Percentiles rank a stretch among this genome's conserved stretches.
Conservation (phyloP, 345 rosid genomes). For the Acer campestre region DNA sequence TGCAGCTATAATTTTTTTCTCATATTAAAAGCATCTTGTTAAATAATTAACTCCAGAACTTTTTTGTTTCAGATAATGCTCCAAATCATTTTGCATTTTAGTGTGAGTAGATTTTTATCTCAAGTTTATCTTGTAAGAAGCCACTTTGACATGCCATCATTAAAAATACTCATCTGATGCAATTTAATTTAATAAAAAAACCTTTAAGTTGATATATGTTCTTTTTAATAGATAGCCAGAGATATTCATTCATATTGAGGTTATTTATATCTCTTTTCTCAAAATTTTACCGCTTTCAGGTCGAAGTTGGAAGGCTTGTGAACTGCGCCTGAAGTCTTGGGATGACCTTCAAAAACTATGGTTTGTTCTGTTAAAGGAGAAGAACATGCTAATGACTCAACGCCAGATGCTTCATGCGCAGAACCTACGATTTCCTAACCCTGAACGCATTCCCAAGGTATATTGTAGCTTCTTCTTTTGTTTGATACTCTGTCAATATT, state of each 20-base stretch:
- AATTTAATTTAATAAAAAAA: neutral
- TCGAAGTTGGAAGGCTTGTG: constrained; percentile 96
- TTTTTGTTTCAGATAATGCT: neutral
- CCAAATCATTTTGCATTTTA: neutral
- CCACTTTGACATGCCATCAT: neutral
- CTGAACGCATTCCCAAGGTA: constrained; percentile 98
- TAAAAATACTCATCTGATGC: neutral
- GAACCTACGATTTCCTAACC: constrained; percentile 85
- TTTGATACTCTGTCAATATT: neutral
- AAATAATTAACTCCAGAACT: neutral
- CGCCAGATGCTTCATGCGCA: constrained; percentile 94
- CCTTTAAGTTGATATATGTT: neutral
- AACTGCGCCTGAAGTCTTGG: constrained; percentile 92
- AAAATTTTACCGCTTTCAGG: constrained; percentile 42
- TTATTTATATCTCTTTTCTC: neutral
- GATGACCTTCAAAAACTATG: constrained; percentile 90
- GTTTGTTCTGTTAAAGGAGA: constrained; percentile 90
- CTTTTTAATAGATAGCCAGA: neutral
- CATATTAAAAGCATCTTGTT: neutral
- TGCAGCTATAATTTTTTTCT: neutral
- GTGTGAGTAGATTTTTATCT: neutral
- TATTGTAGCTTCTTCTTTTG: neutral
- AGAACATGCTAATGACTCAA: constrained; percentile 96
- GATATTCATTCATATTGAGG: neutral
- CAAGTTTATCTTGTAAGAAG: neutral